A percentile compares a stretch with the other conserved stretches of the same genome.
These are phyloP conservation scores for Catenaria anguillulae DNA, from an alignment of 371 early-diverging fungal species.

Conservation along the genomic window DNA sequence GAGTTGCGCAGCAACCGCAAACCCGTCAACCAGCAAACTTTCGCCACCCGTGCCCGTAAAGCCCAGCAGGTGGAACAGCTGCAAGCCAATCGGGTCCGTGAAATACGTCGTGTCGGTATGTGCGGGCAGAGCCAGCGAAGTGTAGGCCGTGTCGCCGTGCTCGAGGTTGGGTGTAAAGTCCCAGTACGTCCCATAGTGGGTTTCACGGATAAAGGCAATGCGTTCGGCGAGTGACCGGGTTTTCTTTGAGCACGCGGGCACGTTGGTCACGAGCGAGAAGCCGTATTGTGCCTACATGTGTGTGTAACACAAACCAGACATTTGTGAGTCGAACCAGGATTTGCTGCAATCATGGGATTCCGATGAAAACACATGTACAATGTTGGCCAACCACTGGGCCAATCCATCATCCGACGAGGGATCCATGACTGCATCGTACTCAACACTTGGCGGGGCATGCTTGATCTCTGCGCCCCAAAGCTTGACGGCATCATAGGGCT, in stretches of 20 bases:
- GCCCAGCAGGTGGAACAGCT: constrained; percentile 71
- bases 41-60: constrained; percentile 61
- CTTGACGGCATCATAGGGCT: background rate
- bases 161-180: constrained; percentile 62
- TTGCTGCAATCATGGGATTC: too few species aligned
- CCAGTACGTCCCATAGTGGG: constrained; percentile 66
- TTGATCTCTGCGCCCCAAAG: constrained; percentile 23
- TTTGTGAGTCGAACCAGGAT: background rate
- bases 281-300: constrained; percentile 56
- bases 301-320: background rate
- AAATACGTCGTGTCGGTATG: constrained; percentile 90
- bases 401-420: constrained; percentile 43
- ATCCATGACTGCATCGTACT: constrained; percentile 36
- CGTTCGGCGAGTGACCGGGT: constrained; percentile 50
- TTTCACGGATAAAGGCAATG: constrained; percentile 59
- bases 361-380: constrained; percentile 26
- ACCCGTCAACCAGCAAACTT: constrained; percentile 71
- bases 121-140: constrained; percentile 52
- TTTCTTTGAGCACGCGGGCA: constrained; percentile 47
- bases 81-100: constrained; percentile 72
- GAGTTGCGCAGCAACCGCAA: constrained; percentile 49
- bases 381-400: constrained; percentile 47
- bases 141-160: constrained; percentile 81
- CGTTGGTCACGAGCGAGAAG: constrained; percentile 57
- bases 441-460: constrained; percentile 27